A percentile compares a stretch with the other conserved stretches of the same genome.
Conservation (phyloP, 2,329 filamentous ascomycete species). For the Pseudogymnoascus sp. region DNA sequence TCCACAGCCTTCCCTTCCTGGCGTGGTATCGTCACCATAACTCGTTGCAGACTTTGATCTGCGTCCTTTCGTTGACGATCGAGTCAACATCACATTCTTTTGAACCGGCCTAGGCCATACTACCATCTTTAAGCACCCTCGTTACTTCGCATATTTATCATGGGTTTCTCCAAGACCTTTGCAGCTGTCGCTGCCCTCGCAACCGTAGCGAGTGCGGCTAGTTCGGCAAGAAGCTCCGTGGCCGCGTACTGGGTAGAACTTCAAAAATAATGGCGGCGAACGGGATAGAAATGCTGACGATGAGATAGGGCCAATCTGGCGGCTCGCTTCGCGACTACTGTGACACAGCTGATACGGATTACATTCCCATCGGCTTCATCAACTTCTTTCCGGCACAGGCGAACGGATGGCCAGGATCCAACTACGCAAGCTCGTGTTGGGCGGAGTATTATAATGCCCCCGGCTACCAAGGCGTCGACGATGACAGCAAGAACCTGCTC, state of each 20-base stretch:
- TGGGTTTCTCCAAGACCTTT: background rate
- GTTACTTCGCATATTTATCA: background rate
- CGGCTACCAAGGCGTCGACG: constrained; percentile 29
- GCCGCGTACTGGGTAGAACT: background rate
- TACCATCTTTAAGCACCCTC: background rate
- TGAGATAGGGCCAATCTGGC: background rate
- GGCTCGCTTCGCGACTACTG: constrained; percentile 26
- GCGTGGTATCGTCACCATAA: background rate
- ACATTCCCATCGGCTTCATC: constrained; percentile 39
- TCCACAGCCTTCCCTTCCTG: background rate
- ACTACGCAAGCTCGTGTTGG: constrained; percentile 38
- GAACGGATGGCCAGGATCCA: constrained; percentile 35
- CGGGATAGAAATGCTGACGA: background rate
- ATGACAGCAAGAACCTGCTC: constrained; percentile 28
- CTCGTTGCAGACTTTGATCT: background rate
- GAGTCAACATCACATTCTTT: constrained; percentile 1
- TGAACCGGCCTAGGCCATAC: background rate
- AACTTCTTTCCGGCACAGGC: constrained; percentile 35
- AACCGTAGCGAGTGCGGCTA: background rate
- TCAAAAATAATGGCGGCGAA: background rate
- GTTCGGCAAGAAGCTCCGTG: background rate
- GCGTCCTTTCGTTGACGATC: background rate
- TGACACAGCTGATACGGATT: constrained; percentile 33
- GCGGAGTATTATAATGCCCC: constrained; percentile 27
- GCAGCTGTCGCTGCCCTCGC: background rate